Evolutionary conservation across 2,329 filamentous ascomycete genomes (phyloP).

Genomic region (Lanzia echinophila): DNA sequence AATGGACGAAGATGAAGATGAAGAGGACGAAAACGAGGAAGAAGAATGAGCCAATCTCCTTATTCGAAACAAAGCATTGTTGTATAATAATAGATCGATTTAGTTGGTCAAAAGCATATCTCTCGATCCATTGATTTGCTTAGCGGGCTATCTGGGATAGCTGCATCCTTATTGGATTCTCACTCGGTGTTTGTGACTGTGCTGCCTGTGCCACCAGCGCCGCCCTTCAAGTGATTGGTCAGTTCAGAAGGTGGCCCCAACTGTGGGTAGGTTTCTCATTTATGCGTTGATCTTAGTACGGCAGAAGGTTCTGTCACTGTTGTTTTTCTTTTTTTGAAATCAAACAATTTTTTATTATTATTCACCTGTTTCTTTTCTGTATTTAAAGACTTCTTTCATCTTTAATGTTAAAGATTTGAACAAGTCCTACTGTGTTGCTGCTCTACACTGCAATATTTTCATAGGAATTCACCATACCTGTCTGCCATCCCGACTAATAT

Average conservation of each 20-base stretch:
- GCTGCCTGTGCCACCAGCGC: constrained; percentile 22
- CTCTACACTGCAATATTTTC: background rate
- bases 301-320: constrained; percentile 16
- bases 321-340: constrained; percentile 10
- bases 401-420: background rate
- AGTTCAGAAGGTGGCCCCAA: constrained; percentile 5
- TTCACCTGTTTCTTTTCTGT: background rate
- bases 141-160: constrained; percentile 10
- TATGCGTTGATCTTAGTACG: constrained; percentile 21
- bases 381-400: background rate
- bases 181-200: constrained; percentile 25
- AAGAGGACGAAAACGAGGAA: constrained; percentile 47
- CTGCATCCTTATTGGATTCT: constrained; percentile 17
- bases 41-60: constrained; percentile 19
- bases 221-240: constrained; percentile 16
- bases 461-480: constrained; percentile 4
- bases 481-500: constrained; percentile 9
- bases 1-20: constrained; percentile 89
- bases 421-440: background rate
- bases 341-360: constrained; percentile 4
- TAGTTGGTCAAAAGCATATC: constrained; percentile 21
- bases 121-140: constrained; percentile 12
- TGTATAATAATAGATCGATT: constrained; percentile 31
- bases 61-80: constrained; percentile 16
- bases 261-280: constrained; percentile 9